These are phyloP conservation scores for Sugiyamaella novakii DNA, from an alignment of 1,139 yeast genomes.

Conservation along the genomic window DNA sequence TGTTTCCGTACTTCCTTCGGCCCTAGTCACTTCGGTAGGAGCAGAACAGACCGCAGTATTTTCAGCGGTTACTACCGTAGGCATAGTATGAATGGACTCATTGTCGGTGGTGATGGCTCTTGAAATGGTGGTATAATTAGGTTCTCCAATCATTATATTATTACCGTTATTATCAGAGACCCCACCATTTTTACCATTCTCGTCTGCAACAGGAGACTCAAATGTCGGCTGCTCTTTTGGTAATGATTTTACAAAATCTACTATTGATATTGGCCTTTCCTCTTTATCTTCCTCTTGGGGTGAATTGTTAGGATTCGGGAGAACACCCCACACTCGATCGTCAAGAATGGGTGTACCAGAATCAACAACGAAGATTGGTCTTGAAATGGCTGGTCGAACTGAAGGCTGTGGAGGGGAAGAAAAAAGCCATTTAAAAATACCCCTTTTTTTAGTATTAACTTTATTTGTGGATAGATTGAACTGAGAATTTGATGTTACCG, in stretches of 20 bases:
- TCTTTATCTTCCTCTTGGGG: background rate
- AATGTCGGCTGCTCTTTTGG: constrained; percentile 7
- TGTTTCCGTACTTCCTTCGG: too few species aligned
- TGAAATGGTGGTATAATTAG: too few species aligned
- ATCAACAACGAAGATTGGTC: constrained; percentile 9
- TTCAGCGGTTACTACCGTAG: too few species aligned
- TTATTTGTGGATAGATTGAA: background rate
- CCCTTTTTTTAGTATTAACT: constrained; percentile 20
- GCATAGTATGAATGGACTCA: too few species aligned
- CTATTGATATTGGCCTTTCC: constrained; percentile 1
- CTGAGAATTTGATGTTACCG: constrained; percentile 3
- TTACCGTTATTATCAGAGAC: too few species aligned
- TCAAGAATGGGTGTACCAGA: constrained; percentile 11
- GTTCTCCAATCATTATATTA: too few species aligned
- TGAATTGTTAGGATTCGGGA: background rate
- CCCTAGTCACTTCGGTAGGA: too few species aligned
- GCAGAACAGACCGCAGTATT: too few species aligned
- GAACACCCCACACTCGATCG: constrained; percentile 9
- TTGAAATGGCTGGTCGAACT: constrained; percentile 13
- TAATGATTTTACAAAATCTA: constrained; percentile 3
- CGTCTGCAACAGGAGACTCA: too few species aligned
- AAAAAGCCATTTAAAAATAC: constrained; percentile 27
- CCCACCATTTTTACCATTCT: too few species aligned
- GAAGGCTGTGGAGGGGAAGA: constrained; percentile 22
- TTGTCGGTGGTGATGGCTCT: too few species aligned